A percentile compares a stretch with the other conserved stretches of the same genome.
phyloP scores from a whole-genome alignment of 2,329 filamentous ascomycete species.

The Immersiporthe knoxdaviesiana region DNA sequence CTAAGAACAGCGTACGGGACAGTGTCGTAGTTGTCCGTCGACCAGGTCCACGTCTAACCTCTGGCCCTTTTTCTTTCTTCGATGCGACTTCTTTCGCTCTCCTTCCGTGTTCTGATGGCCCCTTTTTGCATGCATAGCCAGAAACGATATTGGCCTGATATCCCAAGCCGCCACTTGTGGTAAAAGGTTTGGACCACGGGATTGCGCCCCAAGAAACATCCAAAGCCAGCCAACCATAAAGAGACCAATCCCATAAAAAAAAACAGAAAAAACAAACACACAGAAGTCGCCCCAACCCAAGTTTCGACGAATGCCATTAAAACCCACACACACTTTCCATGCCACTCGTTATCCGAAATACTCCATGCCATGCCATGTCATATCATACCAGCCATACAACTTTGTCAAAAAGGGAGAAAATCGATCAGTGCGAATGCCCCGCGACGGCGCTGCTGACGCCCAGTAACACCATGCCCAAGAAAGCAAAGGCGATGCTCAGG shows the following conservation, averaged over 20 bases:
- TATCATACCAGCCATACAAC: neutral
- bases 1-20: neutral
- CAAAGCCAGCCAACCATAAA: neutral
- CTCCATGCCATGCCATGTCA: neutral
- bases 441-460: conserved; percentile 73
- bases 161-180: neutral
- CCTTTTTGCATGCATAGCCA: neutral
- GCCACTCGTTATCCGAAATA: neutral
- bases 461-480: conserved; percentile 84
- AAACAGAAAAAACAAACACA: neutral
- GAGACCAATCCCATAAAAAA: neutral
- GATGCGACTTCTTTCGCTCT: neutral
- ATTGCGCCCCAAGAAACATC: neutral
- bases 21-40: neutral
- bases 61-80: neutral
- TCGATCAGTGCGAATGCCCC: conserved; percentile 19
- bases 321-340: no score
- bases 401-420: neutral
- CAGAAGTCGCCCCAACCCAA: neutral
- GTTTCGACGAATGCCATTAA: neutral
- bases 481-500: conserved; percentile 78
- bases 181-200: neutral
- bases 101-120: neutral
- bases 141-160: neutral
- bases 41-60: neutral